Percentiles rank a stretch among this genome's conserved stretches.
These are phyloP conservation scores for Fraxinus baroniana DNA, from an alignment of 305 asterid species.

Conservation along the genomic window DNA sequence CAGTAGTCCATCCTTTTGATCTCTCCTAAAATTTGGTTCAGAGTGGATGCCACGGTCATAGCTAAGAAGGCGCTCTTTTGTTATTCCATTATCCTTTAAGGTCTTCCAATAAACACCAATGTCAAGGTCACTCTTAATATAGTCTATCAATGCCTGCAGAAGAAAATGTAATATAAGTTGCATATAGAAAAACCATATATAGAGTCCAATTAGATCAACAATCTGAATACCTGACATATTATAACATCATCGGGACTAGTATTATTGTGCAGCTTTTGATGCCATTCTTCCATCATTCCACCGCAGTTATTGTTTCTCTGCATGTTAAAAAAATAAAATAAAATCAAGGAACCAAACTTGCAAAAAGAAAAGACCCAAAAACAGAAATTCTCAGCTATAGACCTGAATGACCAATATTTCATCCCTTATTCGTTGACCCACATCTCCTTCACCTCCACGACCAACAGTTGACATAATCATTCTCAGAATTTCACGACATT, in stretches of 20 bases:
- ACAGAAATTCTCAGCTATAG: conserved; percentile 12
- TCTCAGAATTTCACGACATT: conserved; percentile 71
- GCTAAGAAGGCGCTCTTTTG: conserved; percentile 93
- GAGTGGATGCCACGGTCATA: conserved; percentile 94
- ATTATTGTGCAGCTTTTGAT: conserved; percentile 96
- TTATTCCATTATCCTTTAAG: conserved; percentile 86
- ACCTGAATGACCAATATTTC: conserved; percentile 98
- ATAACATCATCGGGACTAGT: conserved; percentile 99
- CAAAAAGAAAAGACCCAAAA: conserved; percentile 1
- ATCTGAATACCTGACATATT: conserved; percentile 84
- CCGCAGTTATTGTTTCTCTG: conserved; percentile 96
- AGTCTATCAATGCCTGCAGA: conserved; percentile 85
- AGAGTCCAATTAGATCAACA: conserved; percentile 6
- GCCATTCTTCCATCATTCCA: conserved; percentile 99
- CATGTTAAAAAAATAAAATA: conserved; percentile 19
- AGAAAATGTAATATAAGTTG: conserved; percentile 15
- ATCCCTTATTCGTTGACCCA: conserved; percentile 97
- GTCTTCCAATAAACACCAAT: conserved; percentile 88
- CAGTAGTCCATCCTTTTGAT: conserved; percentile 86
- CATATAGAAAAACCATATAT: background rate
- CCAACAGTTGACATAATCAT: conserved; percentile 98
- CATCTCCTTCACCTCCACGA: conserved; percentile 99
- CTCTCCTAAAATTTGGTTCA: conserved; percentile 79
- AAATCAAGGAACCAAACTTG: conserved; percentile 1
- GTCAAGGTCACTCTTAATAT: conserved; percentile 82